Evolutionary conservation across 2,329 filamentous ascomycete species (phyloP), one percentile per base, ranked within the genome.

Genomic region (Aspergillus cejpii): DNA sequence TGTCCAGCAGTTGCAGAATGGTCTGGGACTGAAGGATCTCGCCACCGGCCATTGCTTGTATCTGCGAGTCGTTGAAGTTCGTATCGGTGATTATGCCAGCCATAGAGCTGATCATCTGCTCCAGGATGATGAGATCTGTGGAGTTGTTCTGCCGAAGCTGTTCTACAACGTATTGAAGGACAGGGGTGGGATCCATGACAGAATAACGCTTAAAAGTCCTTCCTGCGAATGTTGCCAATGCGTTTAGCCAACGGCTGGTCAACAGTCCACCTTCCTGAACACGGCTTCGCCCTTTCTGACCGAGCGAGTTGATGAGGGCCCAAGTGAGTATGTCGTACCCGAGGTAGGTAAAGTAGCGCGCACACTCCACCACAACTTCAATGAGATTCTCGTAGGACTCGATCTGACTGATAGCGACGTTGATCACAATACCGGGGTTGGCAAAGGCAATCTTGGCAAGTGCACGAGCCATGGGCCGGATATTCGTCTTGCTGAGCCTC

Each of bases 351-450:
- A 97, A 96, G 63, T 96, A 96, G 57, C 87, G 84, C 29, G 87
- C 89, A 60, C 90, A 96, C 62, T 96, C 89, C 11, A 97, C 90
- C 49, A 98, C 87, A 4, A 88, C 87, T 50, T 95, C 87, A 45
- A 95, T 95, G 49, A 98, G 77, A 61, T 97, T 98, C 62, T 85
- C 86, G 64, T 98, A 98, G 0, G 85, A 84, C 66, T 98, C 90
- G 47, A 96, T 87, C 65, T 96, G 90, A 50, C 83, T 83, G 46
- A 98, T 80, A 5, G 90, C 88, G 45, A 91, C 85, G 58, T 83
- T 83, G 71, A 96, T 95, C 19, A 97, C 90, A 45, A 95, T 78
- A 20, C 91, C 91, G 1, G 92, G 94, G 34, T 88, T 92, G 1
- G 88, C 83, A 58, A 88, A 86, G 20, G 90, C 89, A n/a, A 90